Percentiles rank a stretch among this genome's conserved stretches.
phyloP scores from a whole-genome alignment of 2,329 filamentous ascomycete genomes.

The Rasamsonia emersonii region DNA sequence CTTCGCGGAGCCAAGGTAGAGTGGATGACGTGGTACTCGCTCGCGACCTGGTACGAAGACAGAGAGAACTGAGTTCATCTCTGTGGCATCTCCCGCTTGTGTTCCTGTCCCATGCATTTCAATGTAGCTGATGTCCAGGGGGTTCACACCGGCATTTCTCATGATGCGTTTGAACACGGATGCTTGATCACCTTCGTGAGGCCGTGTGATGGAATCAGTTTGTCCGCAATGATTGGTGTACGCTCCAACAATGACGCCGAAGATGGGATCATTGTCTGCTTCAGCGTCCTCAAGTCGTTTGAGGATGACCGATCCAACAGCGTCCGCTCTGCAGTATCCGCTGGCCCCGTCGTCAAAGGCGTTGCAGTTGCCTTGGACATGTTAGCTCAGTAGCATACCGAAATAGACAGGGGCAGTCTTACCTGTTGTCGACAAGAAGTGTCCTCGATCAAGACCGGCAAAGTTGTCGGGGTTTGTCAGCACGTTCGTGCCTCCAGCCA shows the following conservation, averaged over 20 bases:
- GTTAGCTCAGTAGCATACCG: too few species aligned
- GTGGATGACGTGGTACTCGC: conserved; percentile 21
- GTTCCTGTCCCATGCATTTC: conserved; percentile 37
- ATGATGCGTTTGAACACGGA: conserved; percentile 30
- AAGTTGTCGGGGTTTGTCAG: conserved; percentile 74
- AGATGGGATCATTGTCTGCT: conserved; percentile 38
- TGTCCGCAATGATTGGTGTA: conserved; percentile 38
- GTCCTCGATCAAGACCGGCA: conserved; percentile 55
- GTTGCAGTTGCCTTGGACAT: conserved; percentile 42
- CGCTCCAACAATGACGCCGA: conserved; percentile 35
- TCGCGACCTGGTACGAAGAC: conserved; percentile 25
- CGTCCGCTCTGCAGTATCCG: conserved; percentile 49
- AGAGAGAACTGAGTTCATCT: conserved; percentile 27
- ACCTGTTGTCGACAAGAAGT: conserved; percentile 22
- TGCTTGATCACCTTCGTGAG: conserved; percentile 31
- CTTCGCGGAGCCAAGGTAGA: conserved; percentile 27
- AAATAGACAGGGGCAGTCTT: too few species aligned
- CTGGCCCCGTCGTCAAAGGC: conserved; percentile 42
- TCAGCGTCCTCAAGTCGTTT: conserved; percentile 44
- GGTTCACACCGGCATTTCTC: conserved; percentile 25
- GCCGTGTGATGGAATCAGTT: conserved; percentile 39
- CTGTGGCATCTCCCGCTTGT: conserved; percentile 30
- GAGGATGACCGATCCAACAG: conserved; percentile 40
- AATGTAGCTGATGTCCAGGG: conserved; percentile 29
- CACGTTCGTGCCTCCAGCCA: conserved; percentile 65